A percentile compares a stretch with the other conserved stretches of the same genome.
Evolutionary conservation across 306 rosid species (phyloP).

Genomic region (Chamaecrista fasciculata): DNA sequence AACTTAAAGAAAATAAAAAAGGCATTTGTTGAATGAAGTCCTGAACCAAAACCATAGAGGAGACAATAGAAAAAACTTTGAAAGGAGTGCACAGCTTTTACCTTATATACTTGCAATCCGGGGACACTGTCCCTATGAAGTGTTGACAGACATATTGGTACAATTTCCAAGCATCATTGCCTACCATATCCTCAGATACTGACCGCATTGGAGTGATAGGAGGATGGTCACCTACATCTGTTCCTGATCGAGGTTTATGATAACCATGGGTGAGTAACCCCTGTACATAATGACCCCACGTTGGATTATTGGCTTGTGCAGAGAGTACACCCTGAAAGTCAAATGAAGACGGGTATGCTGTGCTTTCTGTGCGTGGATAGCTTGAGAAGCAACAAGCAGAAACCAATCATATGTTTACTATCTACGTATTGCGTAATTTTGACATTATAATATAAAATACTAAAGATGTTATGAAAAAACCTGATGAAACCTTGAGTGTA

Average conservation of each 20-base stretch:
- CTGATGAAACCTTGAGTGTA: conserved; percentile 96
- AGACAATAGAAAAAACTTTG: conserved; percentile 15
- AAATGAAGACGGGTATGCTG: conserved; percentile 90
- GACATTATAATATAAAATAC: conserved; percentile 21
- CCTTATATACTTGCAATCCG: conserved; percentile 91
- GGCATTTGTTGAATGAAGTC: conserved; percentile 14
- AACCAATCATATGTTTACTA: conserved; percentile 28
- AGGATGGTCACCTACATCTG: conserved; percentile 96
- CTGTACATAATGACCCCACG: conserved; percentile 70
- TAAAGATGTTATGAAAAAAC: conserved; percentile 36
- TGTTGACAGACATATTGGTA: conserved; percentile 89
- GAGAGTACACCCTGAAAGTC: conserved; percentile 78
- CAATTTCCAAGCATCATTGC: conserved; percentile 84
- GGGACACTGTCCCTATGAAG: conserved; percentile 86
- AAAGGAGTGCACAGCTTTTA: conserved; percentile 28
- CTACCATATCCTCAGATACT: conserved; percentile 81
- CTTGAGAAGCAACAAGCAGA: conserved; percentile 47
- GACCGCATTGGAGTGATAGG: conserved; percentile 89
- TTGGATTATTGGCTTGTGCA: conserved; percentile 64
- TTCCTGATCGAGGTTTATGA: conserved; percentile 73
- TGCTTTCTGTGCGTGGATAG: conserved; percentile 98
- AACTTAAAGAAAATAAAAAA: conserved; percentile 5
- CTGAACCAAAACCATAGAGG: conserved; percentile 26
- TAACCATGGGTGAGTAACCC: conserved; percentile 61
- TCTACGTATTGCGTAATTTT: background rate